Percentiles rank a stretch among this genome's conserved stretches.
Conservation (phyloP, 345 rosid species). For the Salix exigua region DNA sequence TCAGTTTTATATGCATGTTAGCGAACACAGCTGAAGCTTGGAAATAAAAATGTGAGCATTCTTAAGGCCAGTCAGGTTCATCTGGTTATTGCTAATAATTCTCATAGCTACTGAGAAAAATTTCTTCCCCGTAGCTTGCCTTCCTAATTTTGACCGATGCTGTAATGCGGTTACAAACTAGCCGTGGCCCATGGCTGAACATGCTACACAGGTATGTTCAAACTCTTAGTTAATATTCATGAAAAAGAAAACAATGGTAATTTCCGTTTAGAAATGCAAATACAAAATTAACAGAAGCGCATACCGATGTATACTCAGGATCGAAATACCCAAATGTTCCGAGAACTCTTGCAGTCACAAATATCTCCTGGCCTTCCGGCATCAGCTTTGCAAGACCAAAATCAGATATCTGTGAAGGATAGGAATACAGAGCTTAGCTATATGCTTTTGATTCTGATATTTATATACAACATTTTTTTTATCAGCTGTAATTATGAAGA, state of each 20-base stretch:
- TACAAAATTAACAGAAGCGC: slow-evolving; percentile 8
- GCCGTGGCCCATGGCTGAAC: background rate
- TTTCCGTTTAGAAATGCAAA: background rate
- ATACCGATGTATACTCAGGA: slow-evolving; percentile 93
- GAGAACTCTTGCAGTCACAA: slow-evolving; percentile 84
- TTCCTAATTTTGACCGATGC: background rate
- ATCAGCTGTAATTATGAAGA: background rate
- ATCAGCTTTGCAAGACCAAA: slow-evolving; percentile 94
- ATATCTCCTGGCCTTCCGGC: slow-evolving; percentile 87
- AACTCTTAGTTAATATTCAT: background rate
- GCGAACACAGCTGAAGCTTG: background rate
- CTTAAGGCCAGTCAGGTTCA: background rate
- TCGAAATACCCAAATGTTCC: slow-evolving; percentile 98
- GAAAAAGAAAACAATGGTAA: background rate
- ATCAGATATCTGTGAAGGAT: slow-evolving; percentile 66
- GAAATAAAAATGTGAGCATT: background rate
- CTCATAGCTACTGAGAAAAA: background rate
- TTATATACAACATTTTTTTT: background rate
- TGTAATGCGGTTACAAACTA: background rate
- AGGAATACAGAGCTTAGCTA: slow-evolving; percentile 17
- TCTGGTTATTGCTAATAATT: background rate
- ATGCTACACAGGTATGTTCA: background rate
- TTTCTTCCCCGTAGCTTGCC: background rate
- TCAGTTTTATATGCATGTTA: background rate
- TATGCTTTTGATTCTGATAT: background rate